phyloP scores from a whole-genome alignment of 352 stramenopile genomes.

The Phytophthora tentaculata region DNA sequence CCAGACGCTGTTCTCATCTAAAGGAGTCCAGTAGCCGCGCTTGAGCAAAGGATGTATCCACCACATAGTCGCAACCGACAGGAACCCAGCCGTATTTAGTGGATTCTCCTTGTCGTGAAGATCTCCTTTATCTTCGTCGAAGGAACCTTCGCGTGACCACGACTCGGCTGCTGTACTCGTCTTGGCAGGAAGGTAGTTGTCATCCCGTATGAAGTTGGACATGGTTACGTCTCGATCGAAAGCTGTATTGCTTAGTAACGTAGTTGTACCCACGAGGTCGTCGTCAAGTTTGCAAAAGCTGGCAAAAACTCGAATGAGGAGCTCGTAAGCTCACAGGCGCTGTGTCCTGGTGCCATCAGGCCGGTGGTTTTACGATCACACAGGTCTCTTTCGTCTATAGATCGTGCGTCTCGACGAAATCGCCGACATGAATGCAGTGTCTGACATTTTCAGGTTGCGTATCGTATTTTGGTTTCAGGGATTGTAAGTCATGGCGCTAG shows the following conservation, averaged over 20 bases:
- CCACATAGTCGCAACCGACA: conserved; percentile 59
- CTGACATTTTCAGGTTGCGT: not conserved
- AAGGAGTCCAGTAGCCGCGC: conserved; percentile 36
- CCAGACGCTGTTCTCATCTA: conserved; percentile 53
- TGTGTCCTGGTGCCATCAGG: not conserved
- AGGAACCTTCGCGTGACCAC: not conserved
- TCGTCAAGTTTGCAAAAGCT: not conserved
- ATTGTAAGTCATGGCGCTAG: not conserved
- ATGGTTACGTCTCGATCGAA: not conserved
- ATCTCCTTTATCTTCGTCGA: not conserved
- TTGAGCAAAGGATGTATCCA: conserved; percentile 59
- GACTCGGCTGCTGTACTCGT: conserved; percentile 3
- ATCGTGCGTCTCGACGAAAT: not conserved
- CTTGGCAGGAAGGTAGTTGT: not conserved
- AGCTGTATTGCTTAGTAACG: too few relatives aligned
- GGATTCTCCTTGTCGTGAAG: conserved; percentile 19
- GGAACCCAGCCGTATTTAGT: conserved; percentile 41
- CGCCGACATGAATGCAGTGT: not conserved
- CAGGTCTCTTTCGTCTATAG: not conserved
- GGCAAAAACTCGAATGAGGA: not conserved
- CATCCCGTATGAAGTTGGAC: not conserved
- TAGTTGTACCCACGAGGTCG: not conserved
- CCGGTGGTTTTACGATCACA: not conserved
- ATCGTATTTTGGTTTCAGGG: not conserved
- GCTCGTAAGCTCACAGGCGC: not conserved